Conservation (phyloP, 371 early-diverging fungal genomes). For the Lichtheimia hyalospora region DNA sequence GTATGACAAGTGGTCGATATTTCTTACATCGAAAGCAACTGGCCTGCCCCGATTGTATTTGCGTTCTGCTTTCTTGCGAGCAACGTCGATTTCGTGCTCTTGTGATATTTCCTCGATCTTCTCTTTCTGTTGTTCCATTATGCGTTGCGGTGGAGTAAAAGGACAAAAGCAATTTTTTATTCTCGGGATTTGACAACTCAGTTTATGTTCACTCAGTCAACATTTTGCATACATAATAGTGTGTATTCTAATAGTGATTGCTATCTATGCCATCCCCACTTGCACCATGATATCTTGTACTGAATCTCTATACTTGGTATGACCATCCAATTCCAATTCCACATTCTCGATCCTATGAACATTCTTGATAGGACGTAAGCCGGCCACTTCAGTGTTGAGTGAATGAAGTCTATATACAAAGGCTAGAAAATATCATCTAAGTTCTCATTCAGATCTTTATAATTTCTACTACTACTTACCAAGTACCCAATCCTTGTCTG, state of each 20-base stretch:
- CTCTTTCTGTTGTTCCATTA: constrained; percentile 3
- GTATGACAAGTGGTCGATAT: too few species aligned
- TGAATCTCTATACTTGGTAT: constrained; percentile 75
- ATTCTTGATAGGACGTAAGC: constrained; percentile 66
- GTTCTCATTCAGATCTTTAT: neutral
- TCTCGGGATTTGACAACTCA: too few species aligned
- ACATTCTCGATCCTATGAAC: constrained; percentile 75
- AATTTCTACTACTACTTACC: constrained; percentile 42
- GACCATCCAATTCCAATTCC: constrained; percentile 80
- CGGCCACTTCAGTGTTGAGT: constrained; percentile 75
- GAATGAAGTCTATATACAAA: constrained; percentile 75
- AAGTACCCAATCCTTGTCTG: constrained; percentile 87
- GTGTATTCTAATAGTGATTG: too few species aligned
- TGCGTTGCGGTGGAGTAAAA: neutral
- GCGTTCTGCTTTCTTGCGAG: neutral
- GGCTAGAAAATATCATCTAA: constrained; percentile 23
- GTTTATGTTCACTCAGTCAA: too few species aligned
- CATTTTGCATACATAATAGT: too few species aligned
- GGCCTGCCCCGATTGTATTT: constrained; percentile 18
- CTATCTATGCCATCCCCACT: neutral
- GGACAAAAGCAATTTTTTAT: too few species aligned
- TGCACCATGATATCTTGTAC: constrained; percentile 10
- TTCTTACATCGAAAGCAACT: constrained; percentile 11
- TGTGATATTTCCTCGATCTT: neutral
- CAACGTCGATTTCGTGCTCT: neutral